Evolutionary conservation across 352 stramenopile genomes (phyloP).

Genomic region (Phytopythium montanum): DNA sequence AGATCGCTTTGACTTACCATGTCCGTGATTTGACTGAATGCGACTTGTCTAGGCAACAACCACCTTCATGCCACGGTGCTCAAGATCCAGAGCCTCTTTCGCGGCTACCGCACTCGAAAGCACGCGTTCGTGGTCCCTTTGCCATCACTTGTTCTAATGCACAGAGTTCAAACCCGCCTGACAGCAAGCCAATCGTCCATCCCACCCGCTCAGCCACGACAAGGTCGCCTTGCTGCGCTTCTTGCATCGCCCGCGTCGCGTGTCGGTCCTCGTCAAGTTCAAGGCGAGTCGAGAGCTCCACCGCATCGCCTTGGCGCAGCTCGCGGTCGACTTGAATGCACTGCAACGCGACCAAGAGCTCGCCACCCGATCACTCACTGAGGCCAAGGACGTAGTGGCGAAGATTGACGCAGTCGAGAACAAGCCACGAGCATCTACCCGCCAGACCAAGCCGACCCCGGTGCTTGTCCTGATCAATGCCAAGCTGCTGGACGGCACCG

Average conservation of each 20-base stretch:
- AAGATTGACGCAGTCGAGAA: not conserved
- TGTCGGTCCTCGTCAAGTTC: slow-evolving; percentile 22
- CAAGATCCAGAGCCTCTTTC: slow-evolving; percentile 43
- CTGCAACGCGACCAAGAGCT: slow-evolving; percentile 15
- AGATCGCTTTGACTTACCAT: not conserved
- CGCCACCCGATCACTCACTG: not conserved
- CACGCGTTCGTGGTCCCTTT: slow-evolving; percentile 13
- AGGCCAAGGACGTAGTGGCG: not conserved
- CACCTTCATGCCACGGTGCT: slow-evolving; percentile 28
- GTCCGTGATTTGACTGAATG: not conserved
- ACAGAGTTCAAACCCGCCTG: not conserved
- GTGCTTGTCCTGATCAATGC: slow-evolving; percentile 19
- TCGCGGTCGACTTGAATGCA: slow-evolving; percentile 14
- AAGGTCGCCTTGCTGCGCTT: slow-evolving; percentile 5
- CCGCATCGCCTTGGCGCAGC: slow-evolving; percentile 15
- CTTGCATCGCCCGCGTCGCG: slow-evolving; percentile 10
- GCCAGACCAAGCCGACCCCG: slow-evolving; percentile 16
- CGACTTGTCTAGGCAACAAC: slow-evolving; percentile 6
- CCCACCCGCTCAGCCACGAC: slow-evolving; percentile 1
- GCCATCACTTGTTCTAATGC: not conserved
- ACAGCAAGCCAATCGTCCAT: not conserved
- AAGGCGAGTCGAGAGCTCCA: slow-evolving; percentile 16
- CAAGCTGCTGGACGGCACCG: slow-evolving; percentile 21
- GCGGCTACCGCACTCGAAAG: slow-evolving; percentile 32
- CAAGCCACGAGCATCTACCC: slow-evolving; percentile 5